Percentiles rank a stretch among this genome's conserved stretches.
Evolutionary conservation across 2,329 filamentous ascomycete genomes (phyloP).

Genomic region (Thielaviopsis populi): DNA sequence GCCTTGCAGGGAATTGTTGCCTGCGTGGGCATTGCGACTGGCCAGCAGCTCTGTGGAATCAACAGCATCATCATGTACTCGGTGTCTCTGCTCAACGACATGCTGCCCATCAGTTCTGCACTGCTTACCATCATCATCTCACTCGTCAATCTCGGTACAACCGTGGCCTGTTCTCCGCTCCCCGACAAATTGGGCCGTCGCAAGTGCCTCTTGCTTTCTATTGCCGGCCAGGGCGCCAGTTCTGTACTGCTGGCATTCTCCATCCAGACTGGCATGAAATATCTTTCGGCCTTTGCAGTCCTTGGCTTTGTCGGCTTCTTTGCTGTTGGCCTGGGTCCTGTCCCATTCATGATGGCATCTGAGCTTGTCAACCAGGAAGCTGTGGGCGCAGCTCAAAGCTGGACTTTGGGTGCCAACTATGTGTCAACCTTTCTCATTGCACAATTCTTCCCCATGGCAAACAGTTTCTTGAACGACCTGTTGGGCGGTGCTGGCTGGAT

Average conservation of each 20-base stretch:
- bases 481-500: conserved; percentile 62
- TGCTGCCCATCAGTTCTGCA: conserved; percentile 68
- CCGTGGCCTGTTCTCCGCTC: conserved; percentile 64
- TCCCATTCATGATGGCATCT: conserved; percentile 85
- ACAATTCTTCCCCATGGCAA: conserved; percentile 85
- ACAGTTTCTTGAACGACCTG: conserved; percentile 49
- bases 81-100: conserved; percentile 67
- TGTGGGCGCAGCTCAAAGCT: conserved; percentile 80
- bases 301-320: conserved; percentile 81
- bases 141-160: conserved; percentile 70
- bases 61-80: conserved; percentile 99
- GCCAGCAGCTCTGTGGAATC: conserved; percentile 84
- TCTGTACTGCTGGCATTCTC: conserved; percentile 66
- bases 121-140: conserved; percentile 80
- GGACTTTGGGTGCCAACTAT: conserved; percentile 77
- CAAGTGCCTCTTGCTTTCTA: conserved; percentile 65
- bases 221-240: conserved; percentile 67
- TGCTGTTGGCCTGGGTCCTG: conserved; percentile 76
- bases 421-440: conserved; percentile 82
- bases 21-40: conserved; percentile 79
- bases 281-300: conserved; percentile 67
- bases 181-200: conserved; percentile 83
- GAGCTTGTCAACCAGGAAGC: conserved; percentile 85
- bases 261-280: conserved; percentile 56
- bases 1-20: conserved; percentile 65